These are phyloP conservation scores for Chlorella sp. DNA, from an alignment of 139 green algal genomes.

Conservation along the genomic window DNA sequence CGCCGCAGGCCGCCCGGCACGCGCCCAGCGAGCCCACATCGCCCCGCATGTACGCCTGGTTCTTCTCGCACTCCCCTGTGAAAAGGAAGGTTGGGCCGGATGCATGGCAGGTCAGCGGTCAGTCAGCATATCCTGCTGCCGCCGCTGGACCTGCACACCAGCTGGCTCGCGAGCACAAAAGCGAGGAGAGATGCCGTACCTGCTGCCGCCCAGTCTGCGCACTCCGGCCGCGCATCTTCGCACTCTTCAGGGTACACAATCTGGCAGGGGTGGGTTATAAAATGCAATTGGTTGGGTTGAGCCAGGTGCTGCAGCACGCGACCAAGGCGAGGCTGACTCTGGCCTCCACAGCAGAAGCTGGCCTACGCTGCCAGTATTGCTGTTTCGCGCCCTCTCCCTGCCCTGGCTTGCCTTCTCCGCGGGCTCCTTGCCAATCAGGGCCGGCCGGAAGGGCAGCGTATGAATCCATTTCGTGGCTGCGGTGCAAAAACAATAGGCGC, in stretches of 20 bases:
- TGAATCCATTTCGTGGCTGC: slow-evolving; percentile 84
- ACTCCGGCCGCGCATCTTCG: slow-evolving; percentile 20
- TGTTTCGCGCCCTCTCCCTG: too few relatives aligned
- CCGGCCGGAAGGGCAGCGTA: slow-evolving; percentile 51
- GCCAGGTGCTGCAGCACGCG: too few relatives aligned
- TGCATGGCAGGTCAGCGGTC: background rate
- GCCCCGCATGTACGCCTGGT: slow-evolving; percentile 42
- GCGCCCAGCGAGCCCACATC: slow-evolving; percentile 22
- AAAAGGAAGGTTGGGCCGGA: too few relatives aligned
- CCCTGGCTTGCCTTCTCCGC: background rate
- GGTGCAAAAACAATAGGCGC: too few relatives aligned
- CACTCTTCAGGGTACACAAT: slow-evolving; percentile 41
- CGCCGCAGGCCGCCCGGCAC: slow-evolving; percentile 29
- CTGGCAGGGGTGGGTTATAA: background rate
- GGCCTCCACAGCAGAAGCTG: too few relatives aligned
- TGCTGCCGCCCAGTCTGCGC: slow-evolving; percentile 41
- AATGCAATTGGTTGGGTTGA: too few relatives aligned
- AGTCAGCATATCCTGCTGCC: background rate
- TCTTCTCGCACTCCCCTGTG: slow-evolving; percentile 51
- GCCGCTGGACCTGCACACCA: too few relatives aligned
- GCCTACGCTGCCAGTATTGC: too few relatives aligned
- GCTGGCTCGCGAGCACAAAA: too few relatives aligned
- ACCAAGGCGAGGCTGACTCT: too few relatives aligned
- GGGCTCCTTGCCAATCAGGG: slow-evolving; percentile 17
- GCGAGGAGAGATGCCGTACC: background rate